Percentiles rank a stretch among this genome's conserved stretches.
These are phyloP conservation scores for Pestalotiopsis sp. DNA, from an alignment of 2,329 filamentous ascomycete species.

Conservation along the genomic window DNA sequence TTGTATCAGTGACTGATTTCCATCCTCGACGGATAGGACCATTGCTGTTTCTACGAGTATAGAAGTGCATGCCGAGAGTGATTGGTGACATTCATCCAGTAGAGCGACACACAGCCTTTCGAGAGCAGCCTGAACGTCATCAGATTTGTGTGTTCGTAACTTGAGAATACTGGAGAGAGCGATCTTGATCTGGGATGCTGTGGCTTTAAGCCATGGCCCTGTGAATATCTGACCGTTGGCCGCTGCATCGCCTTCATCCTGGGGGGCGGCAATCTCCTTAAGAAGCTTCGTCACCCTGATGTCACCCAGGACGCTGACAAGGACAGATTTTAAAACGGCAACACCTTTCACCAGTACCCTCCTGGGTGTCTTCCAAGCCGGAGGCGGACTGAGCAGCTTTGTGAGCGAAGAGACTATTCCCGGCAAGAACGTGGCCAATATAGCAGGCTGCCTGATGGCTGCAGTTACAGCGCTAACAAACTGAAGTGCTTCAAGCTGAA, in stretches of 20 bases:
- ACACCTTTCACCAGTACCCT: conserved; percentile 68
- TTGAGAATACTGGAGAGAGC: conserved; percentile 79
- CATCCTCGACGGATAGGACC: conserved; percentile 61
- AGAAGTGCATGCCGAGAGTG: conserved; percentile 68
- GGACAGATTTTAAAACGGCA: conserved; percentile 56
- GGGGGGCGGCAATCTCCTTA: conserved; percentile 33
- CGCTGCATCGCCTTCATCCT: conserved; percentile 22
- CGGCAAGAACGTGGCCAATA: conserved; percentile 83
- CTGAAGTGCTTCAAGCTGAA: conserved; percentile 71
- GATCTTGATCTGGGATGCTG: conserved; percentile 78
- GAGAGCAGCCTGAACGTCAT: conserved; percentile 70
- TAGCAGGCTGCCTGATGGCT: conserved; percentile 71
- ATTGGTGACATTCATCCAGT: conserved; percentile 76
- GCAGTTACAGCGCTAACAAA: conserved; percentile 65
- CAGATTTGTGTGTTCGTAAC: conserved; percentile 70
- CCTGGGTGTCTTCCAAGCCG: conserved; percentile 55
- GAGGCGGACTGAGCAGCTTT: conserved; percentile 72
- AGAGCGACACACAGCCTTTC: conserved; percentile 73
- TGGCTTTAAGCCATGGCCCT: conserved; percentile 76
- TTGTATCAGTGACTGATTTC: conserved; percentile 40
- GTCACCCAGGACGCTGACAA: conserved; percentile 61
- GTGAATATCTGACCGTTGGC: conserved; percentile 45
- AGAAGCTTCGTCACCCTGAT: conserved; percentile 53
- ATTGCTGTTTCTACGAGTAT: conserved; percentile 84
- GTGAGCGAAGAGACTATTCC: conserved; percentile 83